Percentiles rank a stretch among this genome's conserved stretches.
Conservation (phyloP, 352 stramenopile species). For the Phytophthora pinifolia region DNA sequence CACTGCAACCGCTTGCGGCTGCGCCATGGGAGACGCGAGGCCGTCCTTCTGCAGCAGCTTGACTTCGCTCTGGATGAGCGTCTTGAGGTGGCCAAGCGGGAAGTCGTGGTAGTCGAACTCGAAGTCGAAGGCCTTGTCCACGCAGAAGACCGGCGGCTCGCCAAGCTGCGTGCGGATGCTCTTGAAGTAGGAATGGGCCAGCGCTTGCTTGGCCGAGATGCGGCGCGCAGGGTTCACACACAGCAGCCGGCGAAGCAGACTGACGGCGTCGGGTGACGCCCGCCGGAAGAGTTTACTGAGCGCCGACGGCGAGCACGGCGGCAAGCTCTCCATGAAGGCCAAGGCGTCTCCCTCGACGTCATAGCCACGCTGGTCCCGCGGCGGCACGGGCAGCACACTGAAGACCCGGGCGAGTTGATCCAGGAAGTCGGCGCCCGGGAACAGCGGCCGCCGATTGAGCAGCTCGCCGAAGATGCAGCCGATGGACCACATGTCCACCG, state of each 20-base stretch:
- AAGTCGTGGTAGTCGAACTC: slow-evolving; percentile 83
- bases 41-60: slow-evolving; percentile 61
- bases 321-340: slow-evolving; percentile 74
- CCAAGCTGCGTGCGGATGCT: slow-evolving; percentile 67
- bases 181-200: slow-evolving; percentile 93
- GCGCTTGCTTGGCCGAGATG: slow-evolving; percentile 85
- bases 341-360: slow-evolving; percentile 71
- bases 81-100: slow-evolving; percentile 52
- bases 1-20: not conserved
- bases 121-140: slow-evolving; percentile 76
- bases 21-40: slow-evolving; percentile 9
- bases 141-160: slow-evolving; percentile 64
- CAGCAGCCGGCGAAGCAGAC: slow-evolving; percentile 62
- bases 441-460: slow-evolving; percentile 74
- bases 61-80: slow-evolving; percentile 80
- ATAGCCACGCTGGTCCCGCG: slow-evolving; percentile 77
- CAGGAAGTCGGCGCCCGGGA: slow-evolving; percentile 78
- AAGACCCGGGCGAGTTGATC: slow-evolving; percentile 82
- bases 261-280: slow-evolving; percentile 68
- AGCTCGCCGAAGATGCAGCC: slow-evolving; percentile 95
- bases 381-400: slow-evolving; percentile 63
- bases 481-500: slow-evolving; percentile 88
- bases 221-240: slow-evolving; percentile 91
- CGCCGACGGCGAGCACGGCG: slow-evolving; percentile 68
- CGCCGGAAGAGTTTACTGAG: slow-evolving; percentile 69